Conservation (phyloP, 2,329 filamentous ascomycete species). For the Bimuria novae-zelandiae region DNA sequence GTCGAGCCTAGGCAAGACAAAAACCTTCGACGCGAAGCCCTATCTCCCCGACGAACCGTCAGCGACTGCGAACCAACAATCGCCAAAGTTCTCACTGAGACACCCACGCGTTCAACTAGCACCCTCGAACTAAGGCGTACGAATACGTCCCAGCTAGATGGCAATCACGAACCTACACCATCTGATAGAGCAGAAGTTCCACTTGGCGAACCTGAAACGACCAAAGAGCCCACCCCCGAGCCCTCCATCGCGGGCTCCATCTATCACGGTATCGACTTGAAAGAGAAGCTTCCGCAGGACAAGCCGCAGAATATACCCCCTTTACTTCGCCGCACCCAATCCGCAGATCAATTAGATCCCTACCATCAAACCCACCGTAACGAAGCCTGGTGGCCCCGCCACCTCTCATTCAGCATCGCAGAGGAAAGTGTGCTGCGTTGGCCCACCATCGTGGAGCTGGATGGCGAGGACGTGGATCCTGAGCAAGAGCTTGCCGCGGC, state of each 20-base stretch:
- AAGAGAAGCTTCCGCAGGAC: conserved; percentile 41
- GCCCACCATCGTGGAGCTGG: conserved; percentile 43
- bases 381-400: conserved; percentile 69
- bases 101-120: conserved; percentile 34
- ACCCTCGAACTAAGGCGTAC: conserved; percentile 24
- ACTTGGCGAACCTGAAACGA: conserved; percentile 27
- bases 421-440: conserved; percentile 75
- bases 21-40: conserved; percentile 17
- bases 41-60: conserved; percentile 19
- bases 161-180: conserved; percentile 23
- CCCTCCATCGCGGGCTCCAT: conserved; percentile 64
- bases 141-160: conserved; percentile 15
- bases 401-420: conserved; percentile 75
- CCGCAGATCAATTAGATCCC: conserved; percentile 48
- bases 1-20: conserved; percentile 12
- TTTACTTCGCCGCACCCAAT: conserved; percentile 66
- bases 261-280: conserved; percentile 63
- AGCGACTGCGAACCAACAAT: conserved; percentile 35
- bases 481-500: conserved; percentile 36
- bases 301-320: conserved; percentile 56
- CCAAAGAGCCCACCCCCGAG: conserved; percentile 50
- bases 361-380: conserved; percentile 44
- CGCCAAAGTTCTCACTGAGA: conserved; percentile 41
- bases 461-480: conserved; percentile 15
- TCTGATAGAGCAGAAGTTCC: conserved; percentile 9